Conservation (phyloP, 116 monocot genomes). For the Cymodocea nodosa region DNA sequence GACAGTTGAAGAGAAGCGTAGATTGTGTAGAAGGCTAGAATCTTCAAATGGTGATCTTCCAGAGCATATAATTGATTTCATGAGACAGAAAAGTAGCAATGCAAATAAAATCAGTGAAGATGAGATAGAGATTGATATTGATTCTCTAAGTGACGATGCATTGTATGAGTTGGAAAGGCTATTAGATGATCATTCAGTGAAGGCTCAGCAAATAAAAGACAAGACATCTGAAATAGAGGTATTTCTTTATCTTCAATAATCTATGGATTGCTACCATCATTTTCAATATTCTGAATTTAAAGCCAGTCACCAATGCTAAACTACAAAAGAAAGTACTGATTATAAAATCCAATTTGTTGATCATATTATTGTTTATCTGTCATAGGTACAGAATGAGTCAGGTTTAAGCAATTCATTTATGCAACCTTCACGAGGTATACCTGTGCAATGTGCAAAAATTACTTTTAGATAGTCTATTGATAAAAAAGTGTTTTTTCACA, state of each 20-base stretch:
- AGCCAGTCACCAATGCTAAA: neutral
- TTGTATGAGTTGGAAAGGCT: conserved; percentile 57
- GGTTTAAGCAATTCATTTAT: conserved; percentile 59
- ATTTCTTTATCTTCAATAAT: conserved; percentile 1
- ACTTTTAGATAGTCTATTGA: neutral
- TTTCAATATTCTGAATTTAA: neutral
- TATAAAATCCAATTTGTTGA: too few species aligned
- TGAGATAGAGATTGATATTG: conserved; percentile 82
- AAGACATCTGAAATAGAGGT: conserved; percentile 54
- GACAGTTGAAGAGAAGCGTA: conserved; percentile 49
- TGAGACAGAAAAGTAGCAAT: conserved; percentile 28
- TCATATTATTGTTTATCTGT: neutral
- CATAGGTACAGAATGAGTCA: conserved; percentile 61
- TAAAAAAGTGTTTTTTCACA: conserved; percentile 13
- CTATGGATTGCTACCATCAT: neutral
- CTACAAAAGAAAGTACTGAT: neutral
- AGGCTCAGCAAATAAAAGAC: conserved; percentile 18
- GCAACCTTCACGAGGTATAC: conserved; percentile 50
- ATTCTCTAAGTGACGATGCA: conserved; percentile 46
- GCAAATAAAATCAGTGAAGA: conserved; percentile 33
- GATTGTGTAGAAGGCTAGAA: conserved; percentile 30
- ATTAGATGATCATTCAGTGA: conserved; percentile 37
- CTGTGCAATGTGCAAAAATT: neutral
- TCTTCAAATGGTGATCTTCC: conserved; percentile 39
- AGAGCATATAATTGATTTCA: conserved; percentile 47